A percentile compares a stretch with the other conserved stretches of the same genome.
Evolutionary conservation across 176 grass and related monocot genomes (phyloP).

Genomic region (Metroxylon sagu): DNA sequence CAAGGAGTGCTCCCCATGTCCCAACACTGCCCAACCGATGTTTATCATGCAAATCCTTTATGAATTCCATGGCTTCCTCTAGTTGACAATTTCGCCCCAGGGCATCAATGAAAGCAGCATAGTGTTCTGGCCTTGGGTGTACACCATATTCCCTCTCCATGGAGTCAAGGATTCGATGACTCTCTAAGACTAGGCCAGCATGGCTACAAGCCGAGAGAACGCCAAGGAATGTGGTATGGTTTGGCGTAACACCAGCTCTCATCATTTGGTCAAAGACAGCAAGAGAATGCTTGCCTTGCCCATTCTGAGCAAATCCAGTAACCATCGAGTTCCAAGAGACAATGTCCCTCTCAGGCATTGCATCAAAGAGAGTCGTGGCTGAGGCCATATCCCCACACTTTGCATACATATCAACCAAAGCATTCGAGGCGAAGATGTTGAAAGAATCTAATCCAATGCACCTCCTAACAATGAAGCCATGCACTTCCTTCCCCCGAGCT

Average conservation of each 20-base stretch:
- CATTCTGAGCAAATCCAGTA: constrained; percentile 62
- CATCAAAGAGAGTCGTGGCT: constrained; percentile 24
- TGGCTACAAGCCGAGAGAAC: constrained; percentile 63
- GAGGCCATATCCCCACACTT: constrained; percentile 46
- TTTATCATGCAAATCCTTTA: constrained; percentile 36
- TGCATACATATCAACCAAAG: constrained; percentile 60
- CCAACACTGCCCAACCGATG: constrained; percentile 29
- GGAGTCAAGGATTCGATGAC: constrained; percentile 34
- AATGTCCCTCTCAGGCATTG: constrained; percentile 37
- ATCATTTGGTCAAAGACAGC: constrained; percentile 49
- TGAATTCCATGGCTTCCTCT: constrained; percentile 48
- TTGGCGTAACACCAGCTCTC: constrained; percentile 36
- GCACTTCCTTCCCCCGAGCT: constrained; percentile 43
- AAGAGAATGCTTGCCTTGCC: constrained; percentile 44
- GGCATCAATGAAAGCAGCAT: constrained; percentile 46
- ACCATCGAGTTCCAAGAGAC: constrained; percentile 74
- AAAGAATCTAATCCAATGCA: constrained; percentile 40
- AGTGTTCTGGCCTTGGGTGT: constrained; percentile 54
- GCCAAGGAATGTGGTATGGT: constrained; percentile 60
- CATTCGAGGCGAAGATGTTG: constrained; percentile 58
- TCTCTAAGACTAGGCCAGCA: constrained; percentile 48
- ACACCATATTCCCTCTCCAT: constrained; percentile 40
- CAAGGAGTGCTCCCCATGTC: constrained; percentile 56
- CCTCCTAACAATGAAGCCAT: constrained; percentile 35
- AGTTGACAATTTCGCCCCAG: constrained; percentile 47